Percentiles rank a stretch among this genome's conserved stretches.
These are phyloP conservation scores for Microbotryum scabiosae DNA, from an alignment of 1,284 basidiomycete species.

Conservation along the genomic window DNA sequence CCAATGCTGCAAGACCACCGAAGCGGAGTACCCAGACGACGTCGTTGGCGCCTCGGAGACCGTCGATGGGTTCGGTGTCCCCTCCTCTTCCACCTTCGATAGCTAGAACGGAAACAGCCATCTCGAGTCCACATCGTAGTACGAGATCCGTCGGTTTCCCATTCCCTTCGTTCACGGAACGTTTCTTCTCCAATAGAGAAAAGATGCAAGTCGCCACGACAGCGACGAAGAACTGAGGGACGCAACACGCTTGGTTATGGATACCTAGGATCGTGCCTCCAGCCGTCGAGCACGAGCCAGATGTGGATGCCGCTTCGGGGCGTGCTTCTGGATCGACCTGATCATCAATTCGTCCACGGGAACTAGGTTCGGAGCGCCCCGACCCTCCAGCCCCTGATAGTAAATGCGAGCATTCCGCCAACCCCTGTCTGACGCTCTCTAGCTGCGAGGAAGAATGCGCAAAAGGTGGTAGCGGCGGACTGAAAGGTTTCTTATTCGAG, in stretches of 20 bases:
- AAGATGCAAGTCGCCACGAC: conserved; percentile 40
- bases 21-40: conserved; percentile 42
- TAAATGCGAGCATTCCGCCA: neutral
- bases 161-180: too few species aligned
- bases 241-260: conserved; percentile 36
- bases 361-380: too few species aligned
- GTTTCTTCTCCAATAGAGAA: neutral
- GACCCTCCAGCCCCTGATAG: neutral
- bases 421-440: neutral
- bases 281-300: too few species aligned
- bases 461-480: too few species aligned
- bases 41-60: conserved; percentile 19
- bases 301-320: neutral
- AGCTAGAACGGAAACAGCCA: too few species aligned
- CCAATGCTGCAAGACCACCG: conserved; percentile 37
- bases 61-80: neutral
- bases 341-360: too few species aligned
- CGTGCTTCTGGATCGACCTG: neutral
- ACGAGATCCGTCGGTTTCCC: too few species aligned
- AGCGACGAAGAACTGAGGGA: conserved; percentile 35
- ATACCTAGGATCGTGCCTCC: conserved; percentile 34
- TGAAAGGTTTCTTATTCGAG: too few species aligned
- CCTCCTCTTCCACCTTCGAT: neutral
- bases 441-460: too few species aligned
- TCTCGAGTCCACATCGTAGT: too few species aligned